Base-by-base conservation (phyloP, 163 green algal species). In the Prototheca stagnorum region DNA sequence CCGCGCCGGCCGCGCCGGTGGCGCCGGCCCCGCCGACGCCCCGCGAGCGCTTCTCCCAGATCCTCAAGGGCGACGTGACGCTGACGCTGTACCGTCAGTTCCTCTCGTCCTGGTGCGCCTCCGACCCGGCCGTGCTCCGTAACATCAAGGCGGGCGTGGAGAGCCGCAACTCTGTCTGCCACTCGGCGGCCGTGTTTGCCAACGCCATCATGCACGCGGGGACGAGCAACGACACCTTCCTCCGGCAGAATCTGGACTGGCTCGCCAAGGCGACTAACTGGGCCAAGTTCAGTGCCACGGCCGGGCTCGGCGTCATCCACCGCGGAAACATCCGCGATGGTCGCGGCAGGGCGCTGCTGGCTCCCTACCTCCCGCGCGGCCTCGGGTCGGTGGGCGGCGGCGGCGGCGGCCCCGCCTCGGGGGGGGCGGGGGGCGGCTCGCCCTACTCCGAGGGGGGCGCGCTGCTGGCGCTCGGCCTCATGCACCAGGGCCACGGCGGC, bases 201-300 rank as follows among this genome's bases (percentile, higher is more conserved):
- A 99, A 99, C 65, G 84, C 90, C 17, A 61, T 93, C 33, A 94
- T 94, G 80, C 85, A 98, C 57, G 70, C 68, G 21, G 88, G 90
- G 37, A 97, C 90, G n/a, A 92, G 79, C 0, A 75, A 94, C 16
- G 90, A 99, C 62, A 82, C 82, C 1, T 99, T 97, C 63, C 62
- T 99, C 59, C 69, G 88, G 2, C 75, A 92, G 29, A 95, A 95
- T 67, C 62, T 96, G 46, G 90, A 99, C 39, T 99, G 90, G 90
- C 76, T 99, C 52, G 73, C 62, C 16, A 77, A 79, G 36, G 85
- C 90, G 8, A 98, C 90, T 53, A 99, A 99, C 80, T 99, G 90
- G 90, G 82, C 86, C 53, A 97, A 97, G 68, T 97, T 99, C 68
- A 79, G 60, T 26, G 90, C 91, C n/a, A 99, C 90, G 6, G 90